Percentiles rank a stretch among this genome's conserved stretches.
Evolutionary conservation across 23 red algal genomes (phyloP).

Genomic region (Rhodosorus marinus): DNA sequence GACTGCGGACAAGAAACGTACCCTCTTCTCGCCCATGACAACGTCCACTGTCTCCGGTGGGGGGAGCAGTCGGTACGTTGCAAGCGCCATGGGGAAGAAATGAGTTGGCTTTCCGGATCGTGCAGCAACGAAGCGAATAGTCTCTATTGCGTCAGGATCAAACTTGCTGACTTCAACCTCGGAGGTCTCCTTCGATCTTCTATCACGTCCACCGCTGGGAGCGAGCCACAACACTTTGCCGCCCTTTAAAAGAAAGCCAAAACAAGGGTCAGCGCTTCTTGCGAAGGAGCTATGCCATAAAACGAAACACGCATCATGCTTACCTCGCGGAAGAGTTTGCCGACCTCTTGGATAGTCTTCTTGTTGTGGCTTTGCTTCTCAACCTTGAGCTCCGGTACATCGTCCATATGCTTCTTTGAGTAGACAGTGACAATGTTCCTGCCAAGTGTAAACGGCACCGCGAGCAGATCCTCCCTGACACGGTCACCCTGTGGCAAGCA

Average conservation of each 20-base stretch:
- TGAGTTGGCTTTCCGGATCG: conserved; percentile 39
- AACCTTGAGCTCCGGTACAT: conserved; percentile 46
- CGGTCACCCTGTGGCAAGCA: too few relatives aligned
- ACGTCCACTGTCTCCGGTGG: conserved; percentile 66
- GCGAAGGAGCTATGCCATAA: too few relatives aligned
- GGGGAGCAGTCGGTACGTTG: conserved; percentile 77
- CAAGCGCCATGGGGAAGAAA: conserved; percentile 91
- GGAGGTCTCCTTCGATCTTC: conserved; percentile 17
- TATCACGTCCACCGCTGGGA: conserved; percentile 80
- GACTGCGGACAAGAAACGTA: too few relatives aligned
- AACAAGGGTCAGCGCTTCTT: too few relatives aligned
- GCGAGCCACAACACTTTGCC: conserved; percentile 84
- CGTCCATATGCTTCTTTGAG: conserved; percentile 94
- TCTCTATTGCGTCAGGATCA: conserved; percentile 65
- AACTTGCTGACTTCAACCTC: conserved; percentile 55
- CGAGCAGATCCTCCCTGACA: conserved; percentile 79
- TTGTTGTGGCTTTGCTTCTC: conserved; percentile 81
- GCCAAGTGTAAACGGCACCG: conserved; percentile 68
- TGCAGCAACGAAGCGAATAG: conserved; percentile 60
- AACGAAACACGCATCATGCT: too few relatives aligned
- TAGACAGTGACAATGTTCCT: conserved; percentile 91
- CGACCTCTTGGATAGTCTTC: conserved; percentile 34
- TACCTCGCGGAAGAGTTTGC: conserved; percentile 31
- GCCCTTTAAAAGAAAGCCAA: conserved; percentile 14
- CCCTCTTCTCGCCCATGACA: conserved; percentile 53